Base-by-base conservation (phyloP, 495 filamentous ascomycete genomes). In the Pyrenula aspistea region DNA sequence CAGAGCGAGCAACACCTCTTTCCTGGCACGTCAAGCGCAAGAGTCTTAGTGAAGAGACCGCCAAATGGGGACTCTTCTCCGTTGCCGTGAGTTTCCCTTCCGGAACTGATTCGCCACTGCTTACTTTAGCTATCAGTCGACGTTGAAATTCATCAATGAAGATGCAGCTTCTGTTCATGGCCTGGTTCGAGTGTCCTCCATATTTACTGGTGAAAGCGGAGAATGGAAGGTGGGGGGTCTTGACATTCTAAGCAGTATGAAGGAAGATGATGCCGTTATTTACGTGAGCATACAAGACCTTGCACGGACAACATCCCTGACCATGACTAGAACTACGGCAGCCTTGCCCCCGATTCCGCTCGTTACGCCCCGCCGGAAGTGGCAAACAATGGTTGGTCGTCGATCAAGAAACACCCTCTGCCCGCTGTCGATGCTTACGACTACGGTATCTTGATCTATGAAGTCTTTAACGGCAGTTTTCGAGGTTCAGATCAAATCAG, bases 211-310 rank as follows among this genome's bases (percentile, higher is more conserved):
- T 67, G 91, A 97, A 67, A 96, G 93, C 69, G 93, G 93, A 24
- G 93, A 97, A 67, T 98, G 93, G 93, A 96, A 93, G 67, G 72
- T 98, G 2, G 90, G 87, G 2, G 93, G 93, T 10, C 93, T 97
- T 56, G 94, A 98, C 60, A 78, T 95, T 10, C 67, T 97, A 42
- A 96, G 92, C 70, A 95, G 88, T 21, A 86, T 96, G 70, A 96
- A 95, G 65, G 93, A 97, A 36, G 91, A 96, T 56, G 86, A 95
- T 54, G 87, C 89, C 8, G 76, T 95, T 48, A 91, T 96, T 62
- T 95, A 95, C 68, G 88, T 92, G 62, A 59, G 85, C 23, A 21
- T 24, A 12, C 22, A 2, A 22, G n/a, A 23, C 0, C 15, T 25
- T 20, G 53, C 10, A 12, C 21, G 53, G 56, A 59, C 63, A 65